Evolutionary conservation across 495 filamentous ascomycete genomes (phyloP), one percentile per base, ranked within the genome.

Genomic region (Penicillium herquei): DNA sequence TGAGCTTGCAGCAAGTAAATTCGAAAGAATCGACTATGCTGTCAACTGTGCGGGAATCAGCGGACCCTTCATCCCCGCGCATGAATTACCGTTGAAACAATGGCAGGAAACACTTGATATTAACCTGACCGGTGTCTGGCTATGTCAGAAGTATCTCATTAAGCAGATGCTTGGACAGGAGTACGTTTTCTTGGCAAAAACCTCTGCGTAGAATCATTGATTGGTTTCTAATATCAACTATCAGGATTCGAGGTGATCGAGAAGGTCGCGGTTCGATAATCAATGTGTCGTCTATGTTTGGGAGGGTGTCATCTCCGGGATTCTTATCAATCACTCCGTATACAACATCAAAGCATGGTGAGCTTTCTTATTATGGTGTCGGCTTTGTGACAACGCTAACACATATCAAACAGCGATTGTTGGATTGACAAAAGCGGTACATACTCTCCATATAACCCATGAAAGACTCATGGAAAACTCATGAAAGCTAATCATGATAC

Each of bases 201-300:
- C 21, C 21, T 26, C 21, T 26, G 4, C 21, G 21, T 26, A 4
- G 21, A 26, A 44, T 26, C 21, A 26, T 26, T 26, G 21, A 26
- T 26, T 26, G 21, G 21, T 26, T 26, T 26, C 21, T 26, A 26
- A 26, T 4, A 26, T 26, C 4, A 26, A 26, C 1, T 26, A 26
- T 26, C 21, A 47, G 44, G 11, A 13, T 1, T 47, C 18, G 14
- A 7, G 18, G 44, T n/a, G 44, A 3, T 30, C 44, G 21, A 26
- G 44, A 47, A 47, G 44, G 44, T 21, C 44, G 44, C 13, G 44
- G 44, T 8, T 11, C 18, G 3, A 47, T 47, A 47, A 30, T 47
- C 7, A 47, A 47, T 31, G 30, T 31, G 12, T 17, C 44, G 7
- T 47, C 44, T 47, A 47, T 47, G 44, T 47, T 26, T 11, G 44